A percentile compares a stretch with the other conserved stretches of the same genome.
phyloP scores from a whole-genome alignment of 495 filamentous ascomycete genomes.

The Pseudevernia furfuracea region DNA sequence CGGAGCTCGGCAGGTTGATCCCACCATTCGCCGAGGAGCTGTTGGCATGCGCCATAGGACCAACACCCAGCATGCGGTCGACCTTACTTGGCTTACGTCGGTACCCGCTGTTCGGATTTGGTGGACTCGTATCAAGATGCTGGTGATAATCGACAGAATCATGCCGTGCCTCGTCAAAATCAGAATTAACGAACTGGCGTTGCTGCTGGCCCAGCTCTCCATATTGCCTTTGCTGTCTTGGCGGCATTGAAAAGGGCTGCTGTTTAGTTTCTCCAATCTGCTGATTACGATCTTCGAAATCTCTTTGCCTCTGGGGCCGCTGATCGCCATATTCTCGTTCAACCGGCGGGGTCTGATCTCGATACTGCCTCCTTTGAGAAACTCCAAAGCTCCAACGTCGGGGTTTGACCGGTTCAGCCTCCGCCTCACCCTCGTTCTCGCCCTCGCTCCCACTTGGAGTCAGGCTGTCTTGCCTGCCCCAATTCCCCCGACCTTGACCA shows the following conservation, averaged over 20 bases:
- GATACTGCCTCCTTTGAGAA: slow-evolving; percentile 20
- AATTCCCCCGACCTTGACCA: slow-evolving; percentile 23
- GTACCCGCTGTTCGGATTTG: background rate
- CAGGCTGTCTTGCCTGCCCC: slow-evolving; percentile 21
- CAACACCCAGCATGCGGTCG: slow-evolving; percentile 22
- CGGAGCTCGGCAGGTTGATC: background rate
- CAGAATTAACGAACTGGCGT: background rate
- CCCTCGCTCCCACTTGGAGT: slow-evolving; percentile 21
- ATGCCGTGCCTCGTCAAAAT: slow-evolving; percentile 9
- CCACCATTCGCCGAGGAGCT: slow-evolving; percentile 3
- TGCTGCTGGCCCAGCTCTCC: slow-evolving; percentile 7
- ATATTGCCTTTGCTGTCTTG: slow-evolving; percentile 11
- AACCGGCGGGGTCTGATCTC: slow-evolving; percentile 21
- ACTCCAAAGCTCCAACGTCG: slow-evolving; percentile 24
- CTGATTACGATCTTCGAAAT: slow-evolving; percentile 16
- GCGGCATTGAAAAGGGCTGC: slow-evolving; percentile 13
- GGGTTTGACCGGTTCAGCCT: slow-evolving; percentile 10
- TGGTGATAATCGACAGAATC: slow-evolving; percentile 22
- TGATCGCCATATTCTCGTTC: slow-evolving; percentile 7
- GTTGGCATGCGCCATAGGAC: background rate
- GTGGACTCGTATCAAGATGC: slow-evolving; percentile 15
- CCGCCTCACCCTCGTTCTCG: slow-evolving; percentile 2
- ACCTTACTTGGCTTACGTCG: slow-evolving; percentile 20
- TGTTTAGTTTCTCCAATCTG: slow-evolving; percentile 11
- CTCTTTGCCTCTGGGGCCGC: slow-evolving; percentile 9